Base-by-base conservation (phyloP, 2,329 filamentous ascomycete species). In the Aspergillus carbonarius region DNA sequence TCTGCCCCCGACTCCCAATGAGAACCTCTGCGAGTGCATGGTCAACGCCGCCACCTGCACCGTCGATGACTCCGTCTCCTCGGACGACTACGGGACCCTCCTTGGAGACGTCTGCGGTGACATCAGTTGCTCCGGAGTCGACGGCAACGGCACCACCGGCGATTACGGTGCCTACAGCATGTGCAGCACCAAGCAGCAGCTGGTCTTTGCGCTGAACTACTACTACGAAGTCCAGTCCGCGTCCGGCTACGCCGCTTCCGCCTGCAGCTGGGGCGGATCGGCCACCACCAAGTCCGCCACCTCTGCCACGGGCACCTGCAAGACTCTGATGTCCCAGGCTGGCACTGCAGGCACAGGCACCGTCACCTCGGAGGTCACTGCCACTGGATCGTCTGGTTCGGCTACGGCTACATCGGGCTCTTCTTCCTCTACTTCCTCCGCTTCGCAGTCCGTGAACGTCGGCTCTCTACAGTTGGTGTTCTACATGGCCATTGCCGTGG, bases 1-100 rank as follows among this genome's bases (percentile, higher is more conserved):
- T 20, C 89, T 98, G 20, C 95, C 93, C 23, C 93, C 93, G 4
- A 85, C 84, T 4, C 92, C 92, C 59, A 91, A 97, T 78, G 70
- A 83, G 53, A 70, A 85, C 47, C 86, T 96, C 42, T 98, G 93
- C 83, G 76, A 81, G 54, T 99, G 95, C 84, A 96, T 96, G 89
- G 83, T 84, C 73, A 81, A 84, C 60, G 85, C 85, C 46, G 79
- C 95, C 57, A 78, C 79, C 55, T 98, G 93, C 79, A 83, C 84
- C 17, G 85, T 91, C 59, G 79, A 83, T 27, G 74, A 79, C 47
- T 68, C 64, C 13, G 59, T 73, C 50, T 39, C 53, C 12, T 54
- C 57, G 18, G 47, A 59, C 17, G 65, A 70, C 47, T 61, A 70
- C 59, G 59, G 61, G 8, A 78, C 82, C 18, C 83, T 96, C 65